These are phyloP conservation scores for Citrus hindsii DNA, from an alignment of 345 rosid species.

Conservation along the genomic window DNA sequence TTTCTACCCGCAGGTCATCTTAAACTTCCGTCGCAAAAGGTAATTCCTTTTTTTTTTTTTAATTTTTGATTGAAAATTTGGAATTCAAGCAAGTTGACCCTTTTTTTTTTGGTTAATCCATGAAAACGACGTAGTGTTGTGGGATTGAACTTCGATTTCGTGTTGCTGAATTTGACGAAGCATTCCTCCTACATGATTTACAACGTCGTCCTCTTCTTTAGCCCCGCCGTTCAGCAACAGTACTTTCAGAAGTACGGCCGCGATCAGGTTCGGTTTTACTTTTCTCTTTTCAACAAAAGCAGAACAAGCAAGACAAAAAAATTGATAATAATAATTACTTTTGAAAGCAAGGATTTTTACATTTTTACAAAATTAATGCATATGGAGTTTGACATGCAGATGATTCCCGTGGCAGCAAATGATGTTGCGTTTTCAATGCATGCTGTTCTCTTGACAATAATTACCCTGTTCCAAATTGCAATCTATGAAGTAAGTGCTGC, in stretches of 20 bases:
- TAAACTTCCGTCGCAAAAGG: conserved; percentile 81
- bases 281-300: not conserved
- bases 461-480: conserved; percentile 63
- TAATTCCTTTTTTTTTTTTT: not conserved
- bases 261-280: conserved; percentile 28
- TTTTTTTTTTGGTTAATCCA: not conserved
- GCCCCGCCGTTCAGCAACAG: conserved; percentile 69
- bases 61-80: not conserved
- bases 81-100: not conserved
- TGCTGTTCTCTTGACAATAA: conserved; percentile 74
- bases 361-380: not conserved
- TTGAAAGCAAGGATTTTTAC: too few relatives aligned
- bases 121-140: conserved; percentile 47
- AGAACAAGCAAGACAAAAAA: too few relatives aligned
- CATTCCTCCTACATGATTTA: conserved; percentile 92
- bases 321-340: too few relatives aligned
- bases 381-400: conserved; percentile 35
- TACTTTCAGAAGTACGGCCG: conserved; percentile 70
- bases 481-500: conserved; percentile 65
- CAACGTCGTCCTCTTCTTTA: conserved; percentile 85
- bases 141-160: conserved; percentile 93
- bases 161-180: conserved; percentile 83
- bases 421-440: conserved; percentile 93
- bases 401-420: conserved; percentile 92
- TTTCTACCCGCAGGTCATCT: conserved; percentile 82